Evolutionary conservation across 768 basidiomycete genomes (phyloP), one percentile per base, ranked within the genome.

Genomic region (Xerocomus brunneocitrinus): DNA sequence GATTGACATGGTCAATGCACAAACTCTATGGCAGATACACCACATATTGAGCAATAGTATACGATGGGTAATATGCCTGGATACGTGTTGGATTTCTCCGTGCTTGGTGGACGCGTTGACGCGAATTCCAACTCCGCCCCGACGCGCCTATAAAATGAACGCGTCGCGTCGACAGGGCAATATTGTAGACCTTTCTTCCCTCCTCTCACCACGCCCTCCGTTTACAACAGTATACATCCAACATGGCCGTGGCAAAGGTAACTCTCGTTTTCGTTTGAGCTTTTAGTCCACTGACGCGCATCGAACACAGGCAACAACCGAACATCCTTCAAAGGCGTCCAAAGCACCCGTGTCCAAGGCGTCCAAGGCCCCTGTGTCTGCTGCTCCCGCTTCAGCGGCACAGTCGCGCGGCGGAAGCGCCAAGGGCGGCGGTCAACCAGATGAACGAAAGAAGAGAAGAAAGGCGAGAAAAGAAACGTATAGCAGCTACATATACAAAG

Each of bases 401-500:
- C 73, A 62, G 72, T 22, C 51, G 9, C 69, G 72, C 16, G 71
- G 72, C 60, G 73, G 25, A 58, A 49, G 8, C 3, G 14, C 48
- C 51, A 62, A 58, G 22, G 53, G 53, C 8, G 36, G 36, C n/a
- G 7, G 3, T 19, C 36, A 38, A 34, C 69, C 58, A 8, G 73
- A 64, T 24, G 77, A 76, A 64, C 74, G 70, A 65, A 81, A 80
- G 75, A 79, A 78, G 72, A 71, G 75, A 61, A 76, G 71, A 65
- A 84, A 83, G 75, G 62, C 74, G 24, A 73, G 80, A 54, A 79
- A 79, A 72, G 81, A 82, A 64, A 81, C 80, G 5, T 81, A 80
- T 68, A 76, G 78, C 61, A 77, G 79, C n/a, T 85, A 85, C 73
- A 82, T 85, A 62, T 82, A 80, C 73, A 81, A 79, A 66, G 78